Conservation (phyloP, 805 yeast species). For the Candida insectalens region DNA sequence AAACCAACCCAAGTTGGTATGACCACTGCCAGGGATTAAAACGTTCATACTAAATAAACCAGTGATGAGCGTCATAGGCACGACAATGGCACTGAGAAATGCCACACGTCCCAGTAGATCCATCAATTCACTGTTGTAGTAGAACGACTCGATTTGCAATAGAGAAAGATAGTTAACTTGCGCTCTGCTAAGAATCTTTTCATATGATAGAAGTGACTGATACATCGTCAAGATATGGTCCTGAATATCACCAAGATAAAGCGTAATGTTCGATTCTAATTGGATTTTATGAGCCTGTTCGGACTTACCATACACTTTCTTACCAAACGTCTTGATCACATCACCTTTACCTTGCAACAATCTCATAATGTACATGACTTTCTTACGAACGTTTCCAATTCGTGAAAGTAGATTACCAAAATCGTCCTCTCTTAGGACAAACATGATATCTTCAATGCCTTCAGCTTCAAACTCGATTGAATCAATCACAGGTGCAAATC, state of each 20-base stretch:
- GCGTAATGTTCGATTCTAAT: slow-evolving; percentile 84
- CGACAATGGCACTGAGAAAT: slow-evolving; percentile 76
- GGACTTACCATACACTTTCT: slow-evolving; percentile 69
- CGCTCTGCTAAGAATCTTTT: slow-evolving; percentile 84
- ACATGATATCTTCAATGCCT: slow-evolving; percentile 78
- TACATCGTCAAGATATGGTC: slow-evolving; percentile 96
- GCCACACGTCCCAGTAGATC: slow-evolving; percentile 86
- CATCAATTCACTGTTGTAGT: slow-evolving; percentile 76
- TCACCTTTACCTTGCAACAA: slow-evolving; percentile 90
- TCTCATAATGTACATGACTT: slow-evolving; percentile 88
- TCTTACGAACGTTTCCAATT: slow-evolving; percentile 83
- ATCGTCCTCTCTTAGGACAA: slow-evolving; percentile 66
- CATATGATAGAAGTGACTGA: slow-evolving; percentile 82
- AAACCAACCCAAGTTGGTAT: slow-evolving; percentile 43
- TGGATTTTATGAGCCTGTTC: slow-evolving; percentile 48
- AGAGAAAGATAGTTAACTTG: slow-evolving; percentile 92
- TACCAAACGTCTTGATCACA: slow-evolving; percentile 92
- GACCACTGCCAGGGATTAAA: slow-evolving; percentile 58
- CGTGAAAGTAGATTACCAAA: slow-evolving; percentile 67
- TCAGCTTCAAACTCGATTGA: slow-evolving; percentile 74
- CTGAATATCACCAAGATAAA: slow-evolving; percentile 90
- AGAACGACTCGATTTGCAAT: slow-evolving; percentile 84
- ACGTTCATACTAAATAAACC: slow-evolving; percentile 98
- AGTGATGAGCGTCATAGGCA: slow-evolving; percentile 83
- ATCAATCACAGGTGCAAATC: slow-evolving; percentile 72